Base-by-base conservation (phyloP, 164 flowering plant species). In the Echeveria elegans region DNA sequence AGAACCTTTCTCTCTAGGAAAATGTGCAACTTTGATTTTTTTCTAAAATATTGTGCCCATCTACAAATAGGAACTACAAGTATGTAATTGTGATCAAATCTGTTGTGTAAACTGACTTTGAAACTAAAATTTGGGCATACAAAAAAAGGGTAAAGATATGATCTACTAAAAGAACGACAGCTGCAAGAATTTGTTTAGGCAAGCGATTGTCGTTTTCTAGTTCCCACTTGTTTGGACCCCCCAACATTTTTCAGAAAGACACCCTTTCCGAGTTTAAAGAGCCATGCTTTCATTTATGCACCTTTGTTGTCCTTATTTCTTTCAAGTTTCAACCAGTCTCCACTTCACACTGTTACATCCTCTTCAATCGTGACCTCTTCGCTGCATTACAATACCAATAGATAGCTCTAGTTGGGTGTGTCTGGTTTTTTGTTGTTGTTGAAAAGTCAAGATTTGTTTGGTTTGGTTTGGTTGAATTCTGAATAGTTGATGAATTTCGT, bases 211-310 rank as follows among this genome's bases (percentile, higher is more conserved):
- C 34, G 50, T 56, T 67, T 53, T 67, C 47, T 24, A 29, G 38
- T 70, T 67, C 71, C 73, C 37, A 70, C 73, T 70, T 53, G 73
- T 65, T 64, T 45, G 71, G 73, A 68, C 38, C 31, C 50, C n/a
- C n/a, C n/a, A n/a, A 24, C 23, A 41, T n/a, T 38, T 52, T 38
- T 38, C 8, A 56, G 36, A 11, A 32, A 24, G 4, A 6, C 45
- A 63, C 41, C 77, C 67, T 71, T 68, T 68, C 69, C 38, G 24
- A n/a, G 23, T 71, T 50, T 68, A 28, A 71, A 64, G 66, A 61
- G 71, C 30, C 59, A 53, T 10, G 29, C 30, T 8, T 15, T 26
- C 59, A 21, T 53, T 24, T 26, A 24, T 26, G 29, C 59, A 12
- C 3, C 12, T 8, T n/a, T n/a, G n/a, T 53, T 8, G 59, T 53